These are phyloP conservation scores for Alternaria viburni DNA, from an alignment of 2,329 filamentous ascomycete genomes.

Conservation along the genomic window DNA sequence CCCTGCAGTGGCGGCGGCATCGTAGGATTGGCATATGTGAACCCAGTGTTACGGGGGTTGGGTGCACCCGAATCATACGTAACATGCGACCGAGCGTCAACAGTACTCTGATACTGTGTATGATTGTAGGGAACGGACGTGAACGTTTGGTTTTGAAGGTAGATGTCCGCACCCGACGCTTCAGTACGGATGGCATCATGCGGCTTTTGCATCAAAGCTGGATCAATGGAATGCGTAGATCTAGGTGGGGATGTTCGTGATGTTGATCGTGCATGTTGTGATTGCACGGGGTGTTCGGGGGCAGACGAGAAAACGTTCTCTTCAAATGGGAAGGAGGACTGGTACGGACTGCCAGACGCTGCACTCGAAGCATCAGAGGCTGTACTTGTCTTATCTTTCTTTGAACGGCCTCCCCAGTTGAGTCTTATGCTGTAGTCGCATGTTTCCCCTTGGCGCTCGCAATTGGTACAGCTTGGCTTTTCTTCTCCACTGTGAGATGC, in stretches of 20 bases:
- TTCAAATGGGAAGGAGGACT: constrained; percentile 37
- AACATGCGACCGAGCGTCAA: constrained; percentile 34
- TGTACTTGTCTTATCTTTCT: constrained; percentile 58
- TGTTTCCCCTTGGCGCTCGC: constrained; percentile 71
- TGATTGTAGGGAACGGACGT: constrained; percentile 19
- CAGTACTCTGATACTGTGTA: constrained; percentile 24
- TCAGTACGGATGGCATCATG: constrained; percentile 14
- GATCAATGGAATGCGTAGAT: constrained; percentile 35
- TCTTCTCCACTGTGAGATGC: constrained; percentile 67
- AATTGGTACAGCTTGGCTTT: constrained; percentile 75
- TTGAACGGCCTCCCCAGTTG: constrained; percentile 78
- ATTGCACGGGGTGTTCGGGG: constrained; percentile 19
- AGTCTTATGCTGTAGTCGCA: constrained; percentile 84
- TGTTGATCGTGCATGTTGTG: constrained; percentile 31
- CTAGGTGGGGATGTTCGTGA: constrained; percentile 32
- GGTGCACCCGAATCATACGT: constrained; percentile 22
- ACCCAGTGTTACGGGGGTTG: constrained; percentile 18
- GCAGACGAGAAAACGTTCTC: constrained; percentile 28
- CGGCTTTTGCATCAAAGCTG: constrained; percentile 29
- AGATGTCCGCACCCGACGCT: constrained; percentile 22
- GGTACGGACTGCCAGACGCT: constrained; percentile 36
- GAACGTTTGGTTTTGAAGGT: constrained; percentile 13
- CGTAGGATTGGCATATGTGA: constrained; percentile 22
- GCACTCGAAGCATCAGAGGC: constrained; percentile 33
- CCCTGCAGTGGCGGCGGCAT: constrained; percentile 38